Percentiles rank a stretch among this genome's conserved stretches.
Evolutionary conservation across 2,329 filamentous ascomycete species (phyloP).

Genomic region (Kalmusia sp.): DNA sequence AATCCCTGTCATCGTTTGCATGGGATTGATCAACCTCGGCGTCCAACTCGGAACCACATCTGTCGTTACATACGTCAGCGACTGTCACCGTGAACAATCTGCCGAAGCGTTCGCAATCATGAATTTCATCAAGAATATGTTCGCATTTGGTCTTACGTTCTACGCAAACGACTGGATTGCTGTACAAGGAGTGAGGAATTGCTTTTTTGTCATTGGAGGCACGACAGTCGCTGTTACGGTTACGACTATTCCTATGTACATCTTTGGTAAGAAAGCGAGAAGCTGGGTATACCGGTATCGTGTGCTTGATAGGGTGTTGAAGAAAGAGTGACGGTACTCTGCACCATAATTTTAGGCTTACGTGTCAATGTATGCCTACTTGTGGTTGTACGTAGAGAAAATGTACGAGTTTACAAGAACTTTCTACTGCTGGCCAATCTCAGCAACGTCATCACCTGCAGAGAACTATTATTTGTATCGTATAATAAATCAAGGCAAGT

Average conservation of each 20-base stretch:
- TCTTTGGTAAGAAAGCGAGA: slow-evolving; percentile 31
- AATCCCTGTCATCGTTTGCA: slow-evolving; percentile 32
- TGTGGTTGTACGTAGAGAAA: too few relatives aligned
- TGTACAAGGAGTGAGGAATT: slow-evolving; percentile 24
- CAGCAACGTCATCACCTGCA: too few relatives aligned
- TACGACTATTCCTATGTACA: slow-evolving; percentile 32
- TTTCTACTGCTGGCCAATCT: too few relatives aligned
- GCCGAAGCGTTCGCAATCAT: slow-evolving; percentile 35
- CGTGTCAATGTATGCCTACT: too few relatives aligned
- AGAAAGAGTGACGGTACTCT: slow-evolving; percentile 11
- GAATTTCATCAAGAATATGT: slow-evolving; percentile 37
- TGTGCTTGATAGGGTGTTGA: slow-evolving; percentile 26
- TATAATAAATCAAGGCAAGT: too few relatives aligned
- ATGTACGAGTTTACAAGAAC: too few relatives aligned
- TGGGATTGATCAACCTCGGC: slow-evolving; percentile 34
- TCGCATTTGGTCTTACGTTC: slow-evolving; percentile 31
- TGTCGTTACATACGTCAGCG: slow-evolving; percentile 30
- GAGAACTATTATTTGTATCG: too few relatives aligned
- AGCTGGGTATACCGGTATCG: slow-evolving; percentile 42
- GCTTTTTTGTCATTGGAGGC: slow-evolving; percentile 30
- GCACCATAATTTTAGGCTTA: too few relatives aligned
- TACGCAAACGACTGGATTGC: slow-evolving; percentile 33
- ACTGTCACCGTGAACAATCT: slow-evolving; percentile 32
- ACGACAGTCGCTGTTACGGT: slow-evolving; percentile 28
- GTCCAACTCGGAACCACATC: slow-evolving; percentile 29